Evolutionary conservation across 1,284 basidiomycete species (phyloP).

Genomic region (Volvariella surrecta): DNA sequence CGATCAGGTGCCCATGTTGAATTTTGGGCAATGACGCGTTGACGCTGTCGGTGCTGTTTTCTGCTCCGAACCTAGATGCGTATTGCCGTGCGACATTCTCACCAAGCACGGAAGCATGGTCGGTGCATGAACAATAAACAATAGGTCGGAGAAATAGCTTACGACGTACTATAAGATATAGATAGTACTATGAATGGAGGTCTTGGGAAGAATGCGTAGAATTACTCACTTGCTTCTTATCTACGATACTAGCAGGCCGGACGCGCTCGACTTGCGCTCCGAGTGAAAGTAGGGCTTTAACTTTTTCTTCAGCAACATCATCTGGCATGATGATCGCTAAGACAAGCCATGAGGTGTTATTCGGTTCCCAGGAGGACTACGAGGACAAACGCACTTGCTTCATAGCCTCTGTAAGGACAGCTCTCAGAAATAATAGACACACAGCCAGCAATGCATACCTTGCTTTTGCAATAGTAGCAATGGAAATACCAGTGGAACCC

Average conservation of each 20-base stretch:
- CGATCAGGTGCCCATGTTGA: constrained; percentile 18
- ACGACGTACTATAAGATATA: constrained; percentile 42
- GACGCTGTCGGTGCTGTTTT: constrained; percentile 23
- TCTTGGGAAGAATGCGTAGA: neutral
- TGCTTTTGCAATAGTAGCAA: constrained; percentile 87
- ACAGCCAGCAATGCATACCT: constrained; percentile 39
- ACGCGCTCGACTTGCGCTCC: constrained; percentile 86
- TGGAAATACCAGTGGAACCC: constrained; percentile 94
- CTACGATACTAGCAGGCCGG: constrained; percentile 83
- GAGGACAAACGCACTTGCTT: constrained; percentile 60
- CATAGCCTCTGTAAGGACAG: constrained; percentile 53
- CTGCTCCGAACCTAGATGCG: constrained; percentile 64
- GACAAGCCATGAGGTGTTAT: too few species aligned
- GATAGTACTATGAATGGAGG: neutral
- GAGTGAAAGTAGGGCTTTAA: constrained; percentile 74
- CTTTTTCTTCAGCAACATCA: constrained; percentile 90
- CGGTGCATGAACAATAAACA: neutral
- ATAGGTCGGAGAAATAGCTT: constrained; percentile 15
- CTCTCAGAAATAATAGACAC: constrained; percentile 1
- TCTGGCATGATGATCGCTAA: constrained; percentile 89
- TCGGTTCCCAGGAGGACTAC: too few species aligned
- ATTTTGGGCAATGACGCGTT: constrained; percentile 15
- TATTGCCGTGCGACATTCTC: constrained; percentile 79
- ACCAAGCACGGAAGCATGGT: too few species aligned
- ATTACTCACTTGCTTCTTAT: constrained; percentile 79